Base-by-base conservation (phyloP, 106 monocot species). In the Amphibolis antarctica region DNA sequence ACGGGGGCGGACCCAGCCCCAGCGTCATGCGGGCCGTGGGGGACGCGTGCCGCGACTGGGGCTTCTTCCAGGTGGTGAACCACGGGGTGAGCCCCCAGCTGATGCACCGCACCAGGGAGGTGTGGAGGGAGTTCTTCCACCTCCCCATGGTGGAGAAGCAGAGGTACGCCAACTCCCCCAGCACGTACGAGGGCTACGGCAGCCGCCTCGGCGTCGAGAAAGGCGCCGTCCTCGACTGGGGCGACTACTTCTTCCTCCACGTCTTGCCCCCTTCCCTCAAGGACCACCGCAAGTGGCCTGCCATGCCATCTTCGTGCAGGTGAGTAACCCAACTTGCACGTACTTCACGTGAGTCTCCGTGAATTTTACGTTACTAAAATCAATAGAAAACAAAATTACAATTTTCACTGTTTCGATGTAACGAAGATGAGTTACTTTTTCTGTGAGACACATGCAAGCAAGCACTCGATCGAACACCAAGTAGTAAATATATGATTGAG, bases 161-260 rank as follows among this genome's bases (percentile, higher is more conserved):
- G 59, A 31, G 12, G 22, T 75, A 83, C 64, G 80, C 80, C 27
- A 88, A 88, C 66, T 62, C 56, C 10, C 83, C 87, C 12, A 70
- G 17, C 48, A 88, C 83, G 11, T 88, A 88, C 60, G 87, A 88
- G 59, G 87, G 87, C 0, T 88, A 83, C 69, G 87, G 87, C 20
- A 88, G 87, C 75, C 80, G 87, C 30, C 63, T 87, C 20, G 87
- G 87, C 9, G 46, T 78, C 27, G 69, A 71, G 50, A 83, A 80
- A 53, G 80, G 75, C 9, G 83, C 78, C 47, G 59, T 63, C 46
- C 80, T 88, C 22, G 87, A 88, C 47, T 88, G 87, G 87, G 87
- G 87, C 26, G 87, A 88, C 71, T 88, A 83, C 75, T 88, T 54
- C 69, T 88, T 68, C 72, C 78, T 88, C 66, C 62, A 75, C 56